A percentile compares a stretch with the other conserved stretches of the same genome.
Evolutionary conservation across 83 land plant species (phyloP).

Genomic region (Picea mariana): DNA sequence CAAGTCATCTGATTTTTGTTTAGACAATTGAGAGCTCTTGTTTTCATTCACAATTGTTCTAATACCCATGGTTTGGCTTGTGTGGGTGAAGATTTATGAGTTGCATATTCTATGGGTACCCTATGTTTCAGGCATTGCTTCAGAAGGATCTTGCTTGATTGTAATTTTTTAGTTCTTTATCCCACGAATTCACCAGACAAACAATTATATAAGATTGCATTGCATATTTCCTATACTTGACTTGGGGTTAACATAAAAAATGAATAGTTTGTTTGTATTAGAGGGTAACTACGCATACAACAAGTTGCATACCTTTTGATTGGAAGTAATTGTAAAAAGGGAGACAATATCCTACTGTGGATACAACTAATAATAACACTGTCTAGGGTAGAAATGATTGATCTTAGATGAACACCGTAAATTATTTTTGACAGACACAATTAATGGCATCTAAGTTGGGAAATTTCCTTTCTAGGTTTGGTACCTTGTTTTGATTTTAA

Average conservation of each 20-base stretch:
- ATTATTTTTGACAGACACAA: neutral
- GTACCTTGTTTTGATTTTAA: neutral
- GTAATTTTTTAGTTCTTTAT: conserved; percentile 92
- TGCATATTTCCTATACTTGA: conserved; percentile 92
- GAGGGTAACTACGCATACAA: neutral
- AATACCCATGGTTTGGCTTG: neutral
- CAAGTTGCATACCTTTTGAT: neutral
- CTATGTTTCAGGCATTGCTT: conserved; percentile 58
- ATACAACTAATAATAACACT: conserved; percentile 15
- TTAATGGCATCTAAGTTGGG: neutral
- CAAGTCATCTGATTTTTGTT: neutral
- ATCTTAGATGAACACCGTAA: neutral
- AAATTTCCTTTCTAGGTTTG: neutral
- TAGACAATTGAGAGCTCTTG: neutral
- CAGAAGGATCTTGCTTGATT: conserved; percentile 73
- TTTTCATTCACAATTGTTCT: neutral
- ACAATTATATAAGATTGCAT: conserved; percentile 85
- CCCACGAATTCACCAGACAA: conserved; percentile 77
- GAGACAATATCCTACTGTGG: conserved; percentile 21
- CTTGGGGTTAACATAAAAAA: conserved; percentile 41
- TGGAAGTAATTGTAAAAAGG: neutral
- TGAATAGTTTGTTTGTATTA: neutral
- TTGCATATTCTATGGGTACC: no score
- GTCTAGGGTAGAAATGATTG: neutral
- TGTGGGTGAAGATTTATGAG: no score